Evolutionary conservation across 441 rosid genomes (phyloP).

Genomic region (Erysimum cheiri): DNA sequence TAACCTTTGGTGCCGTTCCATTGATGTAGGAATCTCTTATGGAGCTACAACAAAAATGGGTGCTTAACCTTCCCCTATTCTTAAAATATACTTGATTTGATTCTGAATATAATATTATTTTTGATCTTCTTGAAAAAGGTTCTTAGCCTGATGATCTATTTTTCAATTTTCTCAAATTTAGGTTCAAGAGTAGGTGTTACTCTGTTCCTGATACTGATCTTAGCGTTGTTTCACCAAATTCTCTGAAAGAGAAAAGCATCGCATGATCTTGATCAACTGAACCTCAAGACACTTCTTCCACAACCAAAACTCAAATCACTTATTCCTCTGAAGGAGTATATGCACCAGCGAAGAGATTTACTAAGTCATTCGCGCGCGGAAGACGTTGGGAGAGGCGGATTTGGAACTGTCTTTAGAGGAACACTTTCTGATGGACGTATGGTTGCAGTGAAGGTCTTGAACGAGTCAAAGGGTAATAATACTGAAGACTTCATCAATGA

Average conservation of each 20-base stretch:
- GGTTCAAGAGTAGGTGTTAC: not conserved
- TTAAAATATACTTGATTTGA: not conserved
- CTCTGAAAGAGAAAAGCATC: not conserved
- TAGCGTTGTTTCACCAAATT: not conserved
- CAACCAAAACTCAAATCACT: constrained; percentile 9
- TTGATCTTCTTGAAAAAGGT: not conserved
- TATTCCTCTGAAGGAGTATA: constrained; percentile 28
- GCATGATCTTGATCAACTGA: no score
- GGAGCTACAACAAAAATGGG: no score
- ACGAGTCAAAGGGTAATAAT: constrained; percentile 5
- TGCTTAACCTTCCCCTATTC: no score
- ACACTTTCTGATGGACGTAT: no score
- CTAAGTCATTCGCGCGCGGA: constrained; percentile 21
- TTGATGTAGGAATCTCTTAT: not conserved
- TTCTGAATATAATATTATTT: not conserved
- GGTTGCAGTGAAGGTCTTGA: constrained; percentile 50
- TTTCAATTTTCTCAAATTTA: not conserved
- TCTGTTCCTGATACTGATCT: not conserved
- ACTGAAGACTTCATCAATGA: constrained; percentile 27
- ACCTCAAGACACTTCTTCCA: not conserved
- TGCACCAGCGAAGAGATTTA: constrained; percentile 1
- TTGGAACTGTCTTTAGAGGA: constrained; percentile 35
- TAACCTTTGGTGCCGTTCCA: no score
- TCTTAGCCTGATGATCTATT: not conserved
- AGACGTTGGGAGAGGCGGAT: constrained; percentile 33